Base-by-base conservation (phyloP, 805 yeast species). In the Kazachstania taianensis region DNA sequence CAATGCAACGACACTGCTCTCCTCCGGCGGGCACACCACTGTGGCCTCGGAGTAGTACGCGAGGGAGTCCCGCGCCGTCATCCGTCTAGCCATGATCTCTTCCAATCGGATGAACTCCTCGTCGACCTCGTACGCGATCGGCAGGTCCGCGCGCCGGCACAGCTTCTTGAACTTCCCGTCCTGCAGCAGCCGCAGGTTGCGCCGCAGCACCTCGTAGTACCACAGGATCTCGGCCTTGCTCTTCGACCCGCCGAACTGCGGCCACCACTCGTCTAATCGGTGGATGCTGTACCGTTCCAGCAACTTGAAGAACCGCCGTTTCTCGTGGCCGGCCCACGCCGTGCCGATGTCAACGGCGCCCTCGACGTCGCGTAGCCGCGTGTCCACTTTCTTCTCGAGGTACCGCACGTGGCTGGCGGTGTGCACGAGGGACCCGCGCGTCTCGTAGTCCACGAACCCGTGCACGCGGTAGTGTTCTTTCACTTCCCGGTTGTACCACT, bases 51-150 rank as follows among this genome's bases (percentile, higher is more conserved):
- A n/a, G 25, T 20, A 32, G 19, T 15, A 32, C 13, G 19, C n/a
- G 7, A 32, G 14, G 8, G 18, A 17, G 7, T 23, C 14, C 7
- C 32, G 16, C 9, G 18, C 27, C 7, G 4, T 28, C 26, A 46
- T 32, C 14, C 37, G 39, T 9, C 30, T 27, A 15, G 53, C 43
- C 45, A 54, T 41, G 16, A 32, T 28, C 19, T 54, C 58, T 32
- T 57, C 62, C 18, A 53, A 28, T 10, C 43, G 40, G 18, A 53
- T 40, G 22, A 43, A 51, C 19, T 38, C 37, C 15, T 54, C 58
- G 37, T 45, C 50, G 52, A 57, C 48, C 30, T 57, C 61, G 33
- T 56, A 56, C 12, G 62, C 61, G 20, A 56, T 53, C 3, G 61
- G 61, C 3, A 52, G 35, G n/a, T 54, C 53, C 4, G 16, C 37